Evolutionary conservation across 2,329 filamentous ascomycete genomes (phyloP).

Genomic region (Talaromyces albobiverticillius): DNA sequence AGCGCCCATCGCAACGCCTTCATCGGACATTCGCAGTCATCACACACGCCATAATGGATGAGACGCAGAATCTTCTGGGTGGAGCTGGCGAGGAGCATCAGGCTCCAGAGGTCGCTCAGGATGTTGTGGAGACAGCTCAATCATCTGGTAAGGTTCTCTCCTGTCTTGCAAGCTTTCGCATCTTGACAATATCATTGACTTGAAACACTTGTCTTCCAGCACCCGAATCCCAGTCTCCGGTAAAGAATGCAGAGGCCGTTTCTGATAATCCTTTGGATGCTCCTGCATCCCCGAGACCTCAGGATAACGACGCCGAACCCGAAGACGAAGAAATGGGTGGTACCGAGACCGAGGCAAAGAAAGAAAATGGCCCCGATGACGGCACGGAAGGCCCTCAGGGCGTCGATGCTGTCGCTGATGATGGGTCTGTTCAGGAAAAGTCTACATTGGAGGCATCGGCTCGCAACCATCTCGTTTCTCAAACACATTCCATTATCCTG

Average conservation of each 20-base stretch:
- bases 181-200: slow-evolving; percentile 13
- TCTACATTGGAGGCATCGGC: slow-evolving; percentile 79
- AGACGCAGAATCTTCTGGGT: slow-evolving; percentile 26
- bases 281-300: slow-evolving; percentile 61
- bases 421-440: slow-evolving; percentile 66
- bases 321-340: slow-evolving; percentile 83
- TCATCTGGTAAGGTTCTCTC: slow-evolving; percentile 27
- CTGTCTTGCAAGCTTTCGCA: slow-evolving; percentile 13
- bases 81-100: slow-evolving; percentile 29
- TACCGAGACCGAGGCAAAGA: slow-evolving; percentile 45
- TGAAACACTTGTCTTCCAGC: slow-evolving; percentile 23
- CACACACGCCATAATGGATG: slow-evolving; percentile 35
- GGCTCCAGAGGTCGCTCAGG: slow-evolving; percentile 24
- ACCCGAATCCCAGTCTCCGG: slow-evolving; percentile 34
- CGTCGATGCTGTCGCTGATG: slow-evolving; percentile 53
- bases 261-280: slow-evolving; percentile 69
- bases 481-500: slow-evolving; percentile 93
- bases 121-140: slow-evolving; percentile 25
- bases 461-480: slow-evolving; percentile 84
- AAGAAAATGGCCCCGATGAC: slow-evolving; percentile 45
- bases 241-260: slow-evolving; percentile 27
- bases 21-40: slow-evolving; percentile 26
- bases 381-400: slow-evolving; percentile 45
- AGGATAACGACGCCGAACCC: slow-evolving; percentile 55
- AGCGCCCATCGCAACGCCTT: slow-evolving; percentile 30